These are phyloP conservation scores for Porodaedalea pini DNA, from an alignment of 1,284 basidiomycete species.

Conservation along the genomic window DNA sequence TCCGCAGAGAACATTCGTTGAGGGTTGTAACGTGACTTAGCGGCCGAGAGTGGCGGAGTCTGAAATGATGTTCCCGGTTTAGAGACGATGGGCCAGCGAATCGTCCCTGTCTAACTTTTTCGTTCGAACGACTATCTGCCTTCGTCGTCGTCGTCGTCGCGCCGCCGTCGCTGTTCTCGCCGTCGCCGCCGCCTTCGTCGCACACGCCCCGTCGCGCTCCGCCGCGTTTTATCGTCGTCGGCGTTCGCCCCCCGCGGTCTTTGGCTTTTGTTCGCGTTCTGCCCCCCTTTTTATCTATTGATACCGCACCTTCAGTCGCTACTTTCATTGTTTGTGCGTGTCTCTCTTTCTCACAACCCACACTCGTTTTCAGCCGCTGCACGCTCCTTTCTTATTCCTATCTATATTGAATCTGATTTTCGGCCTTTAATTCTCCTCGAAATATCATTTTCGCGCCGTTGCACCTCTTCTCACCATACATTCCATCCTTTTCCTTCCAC, in stretches of 20 bases:
- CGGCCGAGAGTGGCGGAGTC: slow-evolving; percentile 3
- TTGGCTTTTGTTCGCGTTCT: slow-evolving; percentile 17
- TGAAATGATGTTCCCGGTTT: background rate
- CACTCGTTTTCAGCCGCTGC: slow-evolving; percentile 29
- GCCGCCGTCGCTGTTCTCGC: background rate
- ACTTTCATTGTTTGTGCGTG: slow-evolving; percentile 20
- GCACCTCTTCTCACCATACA: slow-evolving; percentile 26
- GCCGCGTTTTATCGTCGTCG: slow-evolving; percentile 1
- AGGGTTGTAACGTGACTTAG: too few species aligned
- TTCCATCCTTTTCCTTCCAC: slow-evolving; percentile 23
- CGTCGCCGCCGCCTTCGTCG: slow-evolving; percentile 9
- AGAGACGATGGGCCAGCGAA: background rate
- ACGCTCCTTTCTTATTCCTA: slow-evolving; percentile 28
- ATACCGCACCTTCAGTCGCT: slow-evolving; percentile 14
- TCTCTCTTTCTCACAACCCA: slow-evolving; percentile 21
- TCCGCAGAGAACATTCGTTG: too few species aligned
- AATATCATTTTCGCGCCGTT: slow-evolving; percentile 35
- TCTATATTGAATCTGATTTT: slow-evolving; percentile 33
- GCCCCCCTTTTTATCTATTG: slow-evolving; percentile 6
- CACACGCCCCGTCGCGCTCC: background rate
- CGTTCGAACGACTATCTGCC: slow-evolving; percentile 17
- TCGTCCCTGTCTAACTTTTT: slow-evolving; percentile 5
- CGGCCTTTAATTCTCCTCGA: slow-evolving; percentile 33
- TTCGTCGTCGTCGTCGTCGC: slow-evolving; percentile 15
- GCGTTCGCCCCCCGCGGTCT: slow-evolving; percentile 2